Percentiles rank a stretch among this genome's conserved stretches.
These are phyloP conservation scores for Marasmius oreades DNA, from an alignment of 1,284 basidiomycete species.

Conservation along the genomic window DNA sequence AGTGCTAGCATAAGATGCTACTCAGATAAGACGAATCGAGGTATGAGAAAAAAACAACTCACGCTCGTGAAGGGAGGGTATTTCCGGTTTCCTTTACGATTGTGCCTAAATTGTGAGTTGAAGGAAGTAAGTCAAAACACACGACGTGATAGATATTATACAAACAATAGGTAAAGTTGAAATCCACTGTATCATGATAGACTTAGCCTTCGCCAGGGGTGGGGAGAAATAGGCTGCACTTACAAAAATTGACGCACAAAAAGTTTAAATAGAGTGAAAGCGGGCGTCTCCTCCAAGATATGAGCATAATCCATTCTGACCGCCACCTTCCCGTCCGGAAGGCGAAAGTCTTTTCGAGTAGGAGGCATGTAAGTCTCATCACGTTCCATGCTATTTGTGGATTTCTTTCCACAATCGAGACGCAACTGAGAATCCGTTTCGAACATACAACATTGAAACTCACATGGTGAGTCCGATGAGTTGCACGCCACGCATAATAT, in stretches of 20 bases:
- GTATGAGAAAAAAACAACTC: conserved; percentile 7
- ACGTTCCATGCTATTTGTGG: conserved; percentile 35
- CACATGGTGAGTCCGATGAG: conserved; percentile 54
- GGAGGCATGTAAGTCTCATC: conserved; percentile 34
- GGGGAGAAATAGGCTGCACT: conserved; percentile 8
- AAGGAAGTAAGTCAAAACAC: neutral
- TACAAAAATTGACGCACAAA: conserved; percentile 47
- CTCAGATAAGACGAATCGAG: neutral
- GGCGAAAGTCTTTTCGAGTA: conserved; percentile 25
- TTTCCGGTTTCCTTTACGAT: conserved; percentile 32
- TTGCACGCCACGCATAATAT: conserved; percentile 56
- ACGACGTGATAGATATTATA: conserved; percentile 6
- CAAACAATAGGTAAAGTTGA: conserved; percentile 31
- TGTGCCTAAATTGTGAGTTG: conserved; percentile 19
- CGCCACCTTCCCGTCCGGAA: conserved; percentile 26
- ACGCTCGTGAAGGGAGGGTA: conserved; percentile 32
- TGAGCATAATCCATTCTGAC: conserved; percentile 30
- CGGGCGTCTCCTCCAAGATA: conserved; percentile 50
- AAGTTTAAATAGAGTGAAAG: conserved; percentile 51
- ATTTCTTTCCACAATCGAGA: conserved; percentile 33
- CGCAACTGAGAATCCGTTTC: neutral
- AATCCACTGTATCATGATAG: conserved; percentile 25
- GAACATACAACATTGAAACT: too few relatives aligned
- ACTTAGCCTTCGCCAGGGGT: conserved; percentile 24
- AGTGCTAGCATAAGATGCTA: conserved; percentile 23